Conservation (phyloP, 2,329 filamentous ascomycete genomes). For the Alternaria arbusti region DNA sequence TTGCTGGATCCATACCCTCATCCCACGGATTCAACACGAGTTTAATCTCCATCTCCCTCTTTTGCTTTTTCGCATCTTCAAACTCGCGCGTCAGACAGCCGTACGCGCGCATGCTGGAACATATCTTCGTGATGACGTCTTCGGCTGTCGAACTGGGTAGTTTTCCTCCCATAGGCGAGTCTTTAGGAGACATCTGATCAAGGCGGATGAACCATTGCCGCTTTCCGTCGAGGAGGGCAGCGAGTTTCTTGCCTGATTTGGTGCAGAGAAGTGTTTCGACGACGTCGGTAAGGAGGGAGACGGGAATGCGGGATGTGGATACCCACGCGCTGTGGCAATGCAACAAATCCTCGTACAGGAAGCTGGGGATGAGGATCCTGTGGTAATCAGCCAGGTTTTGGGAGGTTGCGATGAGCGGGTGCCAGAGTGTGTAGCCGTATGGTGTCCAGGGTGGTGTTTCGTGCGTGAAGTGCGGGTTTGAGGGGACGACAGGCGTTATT, state of each 20-base stretch:
- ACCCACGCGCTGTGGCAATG: slow-evolving; percentile 14
- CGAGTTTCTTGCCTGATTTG: slow-evolving; percentile 2
- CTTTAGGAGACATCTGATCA: slow-evolving; percentile 54
- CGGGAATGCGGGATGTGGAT: neutral
- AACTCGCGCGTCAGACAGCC: slow-evolving; percentile 37
- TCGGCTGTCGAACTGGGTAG: neutral
- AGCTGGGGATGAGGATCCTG: slow-evolving; percentile 14
- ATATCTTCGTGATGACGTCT: slow-evolving; percentile 38
- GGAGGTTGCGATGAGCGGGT: slow-evolving; percentile 48
- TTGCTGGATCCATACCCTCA: slow-evolving; percentile 44
- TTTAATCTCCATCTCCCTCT: slow-evolving; percentile 24
- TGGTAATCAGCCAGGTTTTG: slow-evolving; percentile 39
- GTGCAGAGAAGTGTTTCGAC: slow-evolving; percentile 5
- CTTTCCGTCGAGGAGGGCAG: slow-evolving; percentile 7
- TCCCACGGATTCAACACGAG: slow-evolving; percentile 54
- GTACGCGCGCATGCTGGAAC: slow-evolving; percentile 49
- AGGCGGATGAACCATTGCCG: slow-evolving; percentile 50
- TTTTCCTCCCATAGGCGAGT: slow-evolving; percentile 21
- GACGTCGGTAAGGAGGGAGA: neutral
- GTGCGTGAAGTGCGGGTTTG: slow-evolving; percentile 15
- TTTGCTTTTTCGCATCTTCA: slow-evolving; percentile 25
- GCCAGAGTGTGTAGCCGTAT: slow-evolving; percentile 52
- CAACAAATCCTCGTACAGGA: slow-evolving; percentile 44
- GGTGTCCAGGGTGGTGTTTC: slow-evolving; percentile 30
- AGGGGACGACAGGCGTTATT: slow-evolving; percentile 12